Evolutionary conservation across 176 grass and related monocot species (phyloP).

Genomic region (Musa itinerans): DNA sequence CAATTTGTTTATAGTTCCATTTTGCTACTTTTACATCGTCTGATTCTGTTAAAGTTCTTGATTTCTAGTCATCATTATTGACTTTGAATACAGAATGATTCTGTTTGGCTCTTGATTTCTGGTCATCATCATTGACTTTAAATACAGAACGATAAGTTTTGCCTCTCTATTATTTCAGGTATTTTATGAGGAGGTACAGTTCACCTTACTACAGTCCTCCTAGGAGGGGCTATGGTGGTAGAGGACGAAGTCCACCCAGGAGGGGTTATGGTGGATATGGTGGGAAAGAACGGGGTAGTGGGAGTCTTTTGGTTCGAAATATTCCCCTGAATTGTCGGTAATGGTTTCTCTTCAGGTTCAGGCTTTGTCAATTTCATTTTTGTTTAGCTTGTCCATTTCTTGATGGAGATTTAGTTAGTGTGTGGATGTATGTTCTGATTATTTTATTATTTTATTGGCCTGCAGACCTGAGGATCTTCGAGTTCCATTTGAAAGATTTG

Average conservation of each 20-base stretch:
- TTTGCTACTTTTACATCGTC: background rate
- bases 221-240: conserved; percentile 71
- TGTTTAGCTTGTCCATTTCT: background rate
- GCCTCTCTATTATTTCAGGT: background rate
- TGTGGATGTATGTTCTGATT: background rate
- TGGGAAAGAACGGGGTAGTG: conserved; percentile 38
- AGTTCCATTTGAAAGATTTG: conserved; percentile 8
- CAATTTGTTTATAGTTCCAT: background rate
- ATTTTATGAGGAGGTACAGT: conserved; percentile 84
- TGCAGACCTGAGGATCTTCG: background rate
- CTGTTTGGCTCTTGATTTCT: background rate
- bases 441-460: background rate
- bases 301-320: conserved; percentile 88
- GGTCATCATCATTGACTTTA: background rate
- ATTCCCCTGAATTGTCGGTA: conserved; percentile 78
- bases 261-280: conserved; percentile 50
- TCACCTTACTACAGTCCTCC: conserved; percentile 68
- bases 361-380: background rate
- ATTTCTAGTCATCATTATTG: background rate
- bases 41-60: background rate
- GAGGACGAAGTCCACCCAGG: conserved; percentile 78
- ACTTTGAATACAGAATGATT: background rate
- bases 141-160: background rate
- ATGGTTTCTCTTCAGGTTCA: background rate
- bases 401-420: background rate